Conservation (phyloP, 371 early-diverging fungal genomes). For the Mortierella sp. region DNA sequence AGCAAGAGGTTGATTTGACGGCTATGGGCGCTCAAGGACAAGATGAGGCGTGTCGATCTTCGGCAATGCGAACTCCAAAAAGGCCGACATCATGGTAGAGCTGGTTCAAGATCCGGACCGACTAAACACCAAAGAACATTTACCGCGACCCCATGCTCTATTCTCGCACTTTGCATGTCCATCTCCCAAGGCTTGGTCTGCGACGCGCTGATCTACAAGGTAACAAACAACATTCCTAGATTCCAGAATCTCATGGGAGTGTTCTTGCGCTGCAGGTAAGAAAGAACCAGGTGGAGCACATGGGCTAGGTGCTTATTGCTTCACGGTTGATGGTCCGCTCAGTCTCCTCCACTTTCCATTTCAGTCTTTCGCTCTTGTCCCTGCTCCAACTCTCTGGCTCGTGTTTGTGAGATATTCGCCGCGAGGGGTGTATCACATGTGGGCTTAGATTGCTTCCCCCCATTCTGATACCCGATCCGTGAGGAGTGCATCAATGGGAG, state of each 20-base stretch:
- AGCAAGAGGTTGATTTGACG: constrained; percentile 60
- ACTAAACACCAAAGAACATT: constrained; percentile 15
- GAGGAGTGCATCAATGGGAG: too few relatives aligned
- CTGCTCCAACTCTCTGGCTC: too few relatives aligned
- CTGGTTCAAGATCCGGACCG: constrained; percentile 83
- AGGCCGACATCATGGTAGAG: constrained; percentile 68
- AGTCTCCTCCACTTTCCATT: too few relatives aligned
- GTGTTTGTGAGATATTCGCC: too few relatives aligned
- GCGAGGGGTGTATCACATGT: too few relatives aligned
- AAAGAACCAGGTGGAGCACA: too few relatives aligned
- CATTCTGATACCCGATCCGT: too few relatives aligned
- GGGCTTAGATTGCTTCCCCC: too few relatives aligned
- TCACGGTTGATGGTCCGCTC: too few relatives aligned
- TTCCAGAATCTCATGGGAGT: constrained; percentile 93
- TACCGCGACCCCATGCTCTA: constrained; percentile 85
- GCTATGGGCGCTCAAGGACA: constrained; percentile 20
- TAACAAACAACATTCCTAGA: constrained; percentile 84
- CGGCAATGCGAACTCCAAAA: constrained; percentile 12
- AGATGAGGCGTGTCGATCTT: constrained; percentile 12
- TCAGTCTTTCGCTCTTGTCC: too few relatives aligned
- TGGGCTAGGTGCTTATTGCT: too few relatives aligned
- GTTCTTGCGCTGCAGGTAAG: too few relatives aligned
- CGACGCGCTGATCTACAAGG: constrained; percentile 85
- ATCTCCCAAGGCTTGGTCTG: constrained; percentile 81
- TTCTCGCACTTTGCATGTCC: constrained; percentile 82